Evolutionary conservation across 2,329 filamentous ascomycete genomes (phyloP), one percentile per base, ranked within the genome.

Genomic region (Pseudopyrenochaeta lycopersici): DNA sequence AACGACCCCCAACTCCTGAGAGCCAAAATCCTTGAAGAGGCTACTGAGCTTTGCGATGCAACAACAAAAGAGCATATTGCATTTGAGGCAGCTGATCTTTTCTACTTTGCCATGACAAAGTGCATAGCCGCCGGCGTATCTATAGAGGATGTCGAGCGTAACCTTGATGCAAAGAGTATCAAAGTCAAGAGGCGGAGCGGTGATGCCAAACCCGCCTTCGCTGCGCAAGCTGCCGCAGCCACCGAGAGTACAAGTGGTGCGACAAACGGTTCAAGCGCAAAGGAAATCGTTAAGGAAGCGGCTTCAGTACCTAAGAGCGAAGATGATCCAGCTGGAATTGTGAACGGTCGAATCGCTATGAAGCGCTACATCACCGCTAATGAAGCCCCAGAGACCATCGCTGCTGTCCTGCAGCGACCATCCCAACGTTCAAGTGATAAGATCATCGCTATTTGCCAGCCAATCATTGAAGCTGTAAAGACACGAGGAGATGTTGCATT

Each of bases 21-120:
- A 38, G 95, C 95, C 2, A 99, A 99, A 83, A 97, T 99, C 50
- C 96, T 98, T 88, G 95, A 99, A 77, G 95, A 99, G 76, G 95
- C 95, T 0, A 91, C 96, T 70, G 95, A 99, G 79, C 84, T 99
- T 36, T 97, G 94, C 71, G 88, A 95, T 60, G 94, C 95, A 14
- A 88, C 87, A 62, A 88, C 87, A 0, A 90, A 90, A 56, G 84
- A 93, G 58, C 90, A 98, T 12, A 85, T 97, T 58, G 92, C 95
- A 2, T 96, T 96, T 60, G 95, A 99, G 77, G 92, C 95, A 7
- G 95, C 95, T 0, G 95, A 99, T 72, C 80, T 99, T 50, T 88
- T 99, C 47, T 99, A 98, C 80, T 99, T 99, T 80, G 92, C 94
- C 7, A 80, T 99, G 50, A 91, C 95, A 18, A 96, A 93, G 77